A percentile compares a stretch with the other conserved stretches of the same genome.
These are phyloP conservation scores for Lepraria neglecta DNA, from an alignment of 495 filamentous ascomycete species.

Conservation along the genomic window DNA sequence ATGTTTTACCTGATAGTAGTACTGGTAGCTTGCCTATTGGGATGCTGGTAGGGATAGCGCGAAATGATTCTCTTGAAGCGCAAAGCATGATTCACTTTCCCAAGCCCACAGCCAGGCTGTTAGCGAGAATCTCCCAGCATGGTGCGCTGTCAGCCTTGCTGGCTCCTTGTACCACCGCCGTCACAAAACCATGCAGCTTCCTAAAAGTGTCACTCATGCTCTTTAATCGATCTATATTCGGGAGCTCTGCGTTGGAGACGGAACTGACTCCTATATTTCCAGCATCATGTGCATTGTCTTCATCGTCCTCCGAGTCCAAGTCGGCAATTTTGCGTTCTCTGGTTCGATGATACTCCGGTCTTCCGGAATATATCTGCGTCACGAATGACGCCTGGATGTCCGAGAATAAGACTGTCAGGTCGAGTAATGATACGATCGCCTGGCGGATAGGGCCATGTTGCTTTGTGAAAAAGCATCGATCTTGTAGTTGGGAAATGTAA, in stretches of 20 bases:
- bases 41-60: no score
- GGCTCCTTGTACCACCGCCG: constrained; percentile 41
- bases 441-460: constrained; percentile 59
- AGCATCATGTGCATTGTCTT: constrained; percentile 22
- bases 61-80: no score
- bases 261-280: constrained; percentile 31
- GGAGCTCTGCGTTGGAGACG: constrained; percentile 28
- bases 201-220: constrained; percentile 40
- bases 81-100: no score
- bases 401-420: constrained; percentile 47
- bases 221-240: constrained; percentile 31
- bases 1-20: no score
- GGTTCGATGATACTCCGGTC: neutral
- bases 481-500: constrained; percentile 55
- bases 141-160: constrained; percentile 43
- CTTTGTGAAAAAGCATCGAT: constrained; percentile 59
- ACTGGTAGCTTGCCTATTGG: no score
- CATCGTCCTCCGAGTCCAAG: constrained; percentile 27
- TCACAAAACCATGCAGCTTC: constrained; percentile 39
- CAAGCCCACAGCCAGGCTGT: constrained; percentile 32
- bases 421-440: constrained; percentile 58
- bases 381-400: constrained; percentile 38
- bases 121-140: constrained; percentile 49
- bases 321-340: constrained; percentile 19
- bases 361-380: constrained; percentile 17